Base-by-base conservation (phyloP, 192 early-diverging fungal species). In the Dispira simplex region DNA sequence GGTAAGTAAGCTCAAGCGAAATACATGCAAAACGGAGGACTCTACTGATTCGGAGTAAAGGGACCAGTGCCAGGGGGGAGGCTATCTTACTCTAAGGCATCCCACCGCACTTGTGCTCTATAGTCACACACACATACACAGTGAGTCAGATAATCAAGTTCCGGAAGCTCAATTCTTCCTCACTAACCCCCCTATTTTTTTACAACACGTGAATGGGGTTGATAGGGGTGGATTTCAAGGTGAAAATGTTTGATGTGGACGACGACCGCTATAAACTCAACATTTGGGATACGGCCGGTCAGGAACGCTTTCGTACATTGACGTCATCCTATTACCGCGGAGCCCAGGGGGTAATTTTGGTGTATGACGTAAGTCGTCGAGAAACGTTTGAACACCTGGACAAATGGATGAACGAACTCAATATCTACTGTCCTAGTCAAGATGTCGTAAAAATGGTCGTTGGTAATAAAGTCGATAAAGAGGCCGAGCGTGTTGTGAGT, bases 251-350 rank as follows among this genome's bases (percentile, higher is more conserved):
- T 60, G 81, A 87, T 48, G 74, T 95, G 13, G 87, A 96, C 62
- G 85, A 79, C 65, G 79, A 87, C 55, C 83, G 82, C 65, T 99
- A 95, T 76, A 99, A 99, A 72, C 79, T 99, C 63, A 93, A 92
- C 2, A 95, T 99, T 60, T 94, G 92, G 92, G 97, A 99, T 70
- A 99, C 97, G 2, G 97, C 97, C 12, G 97, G 97, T 46, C 97
- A 99, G 72, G 97, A 99, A 74, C 84, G 97, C 39, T 99, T 98
- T 76, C 73, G 97, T 48, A 98, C 97, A 0, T 75, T 99, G 58
- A 99, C 97, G 23, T 95, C 92, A 20, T 89, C 89, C 28, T 99
- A 98, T 72, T 99, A 99, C 68, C 83, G 95, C 45, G 95, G 94
- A 32, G 97, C 94, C 8, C 94, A 98, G 66, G 97, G 95, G 13